These are phyloP conservation scores for Exophiala spinifera DNA, from an alignment of 2,329 filamentous ascomycete genomes.

Conservation along the genomic window DNA sequence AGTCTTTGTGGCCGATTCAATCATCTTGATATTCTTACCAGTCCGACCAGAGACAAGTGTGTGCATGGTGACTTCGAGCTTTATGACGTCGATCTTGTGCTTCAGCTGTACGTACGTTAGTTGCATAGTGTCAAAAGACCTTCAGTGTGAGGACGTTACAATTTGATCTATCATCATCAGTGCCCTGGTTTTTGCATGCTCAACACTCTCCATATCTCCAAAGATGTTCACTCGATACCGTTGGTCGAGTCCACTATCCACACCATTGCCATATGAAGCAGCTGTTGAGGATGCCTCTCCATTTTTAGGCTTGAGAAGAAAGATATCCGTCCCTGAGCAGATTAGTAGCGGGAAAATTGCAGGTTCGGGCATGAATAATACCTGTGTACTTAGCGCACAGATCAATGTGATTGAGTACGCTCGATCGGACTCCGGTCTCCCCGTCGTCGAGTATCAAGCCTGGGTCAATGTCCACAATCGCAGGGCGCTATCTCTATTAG, in stretches of 20 bases:
- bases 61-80: constrained; percentile 82
- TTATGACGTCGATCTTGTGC: constrained; percentile 69
- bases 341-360: no score
- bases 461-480: constrained; percentile 88
- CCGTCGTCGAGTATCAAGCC: constrained; percentile 78
- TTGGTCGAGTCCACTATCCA: constrained; percentile 80
- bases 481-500: constrained; percentile 65
- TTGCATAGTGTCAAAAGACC: neutral
- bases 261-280: constrained; percentile 66
- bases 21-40: constrained; percentile 95
- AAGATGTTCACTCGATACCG: constrained; percentile 91
- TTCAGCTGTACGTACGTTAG: constrained; percentile 43
- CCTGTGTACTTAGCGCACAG: constrained; percentile 75
- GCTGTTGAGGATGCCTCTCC: constrained; percentile 69
- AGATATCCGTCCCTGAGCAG: constrained; percentile 77
- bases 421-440: constrained; percentile 65
- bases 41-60: constrained; percentile 90
- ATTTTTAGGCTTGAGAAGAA: constrained; percentile 86
- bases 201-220: constrained; percentile 88
- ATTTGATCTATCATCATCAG: constrained; percentile 96
- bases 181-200: constrained; percentile 94
- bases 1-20: constrained; percentile 91
- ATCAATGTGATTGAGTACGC: constrained; percentile 81
- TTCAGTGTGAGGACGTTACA: constrained; percentile 47
- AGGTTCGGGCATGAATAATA: no score